Conservation (phyloP, 345 rosid species). For the Eucalyptus guilfoylei region DNA sequence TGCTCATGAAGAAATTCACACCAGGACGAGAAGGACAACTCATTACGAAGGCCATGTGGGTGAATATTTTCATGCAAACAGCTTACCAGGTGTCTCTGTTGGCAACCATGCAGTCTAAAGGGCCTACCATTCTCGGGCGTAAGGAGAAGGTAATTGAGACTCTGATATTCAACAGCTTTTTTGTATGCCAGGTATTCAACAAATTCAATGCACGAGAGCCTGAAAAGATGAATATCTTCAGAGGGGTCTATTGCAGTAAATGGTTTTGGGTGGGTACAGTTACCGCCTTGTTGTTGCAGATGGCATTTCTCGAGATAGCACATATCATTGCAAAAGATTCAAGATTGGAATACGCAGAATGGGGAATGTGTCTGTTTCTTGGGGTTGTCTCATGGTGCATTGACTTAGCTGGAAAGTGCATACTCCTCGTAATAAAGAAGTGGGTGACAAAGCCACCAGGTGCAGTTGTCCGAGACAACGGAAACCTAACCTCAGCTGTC, state of each 20-base stretch:
- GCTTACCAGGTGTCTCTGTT: slow-evolving; percentile 3
- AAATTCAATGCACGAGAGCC: slow-evolving; percentile 2
- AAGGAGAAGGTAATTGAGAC: not conserved
- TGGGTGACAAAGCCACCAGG: not conserved
- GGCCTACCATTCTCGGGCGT: not conserved
- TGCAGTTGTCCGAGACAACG: rapidly evolving
- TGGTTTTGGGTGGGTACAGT: not conserved
- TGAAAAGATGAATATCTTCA: slow-evolving; percentile 4
- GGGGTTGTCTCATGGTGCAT: not conserved
- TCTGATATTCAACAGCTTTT: slow-evolving; percentile 10
- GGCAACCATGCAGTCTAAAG: slow-evolving; percentile 3
- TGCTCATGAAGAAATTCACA: not conserved
- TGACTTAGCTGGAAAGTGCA: not conserved
- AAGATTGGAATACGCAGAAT: not conserved
- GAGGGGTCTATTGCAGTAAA: not conserved
- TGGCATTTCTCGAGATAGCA: not conserved
- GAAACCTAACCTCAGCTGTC: not conserved
- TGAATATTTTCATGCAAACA: slow-evolving; percentile 6
- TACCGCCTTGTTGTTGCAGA: not conserved
- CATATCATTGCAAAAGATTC: not conserved
- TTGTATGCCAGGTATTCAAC: slow-evolving; percentile 7
- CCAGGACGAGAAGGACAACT: not conserved
- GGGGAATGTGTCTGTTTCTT: not conserved
- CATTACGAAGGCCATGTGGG: slow-evolving; percentile 19
- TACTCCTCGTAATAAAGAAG: not conserved